Base-by-base conservation (phyloP, 2,329 filamentous ascomycete genomes). In the Botryotinia globosa region DNA sequence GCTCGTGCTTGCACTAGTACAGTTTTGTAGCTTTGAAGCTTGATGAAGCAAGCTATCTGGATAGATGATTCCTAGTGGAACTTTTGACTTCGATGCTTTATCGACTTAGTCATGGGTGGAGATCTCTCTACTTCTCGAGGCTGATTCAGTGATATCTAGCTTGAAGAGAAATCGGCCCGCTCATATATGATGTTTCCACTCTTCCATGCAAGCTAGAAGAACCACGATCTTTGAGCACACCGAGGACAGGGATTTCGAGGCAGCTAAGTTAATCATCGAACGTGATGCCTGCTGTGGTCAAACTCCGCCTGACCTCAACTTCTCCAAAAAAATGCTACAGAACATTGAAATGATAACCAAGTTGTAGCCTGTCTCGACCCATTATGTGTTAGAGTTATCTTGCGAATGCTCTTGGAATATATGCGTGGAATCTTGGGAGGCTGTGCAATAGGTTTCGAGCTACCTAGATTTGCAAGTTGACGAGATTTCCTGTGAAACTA, bases 131-230 rank as follows among this genome's bases (percentile, higher is more conserved):
- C 3, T 58, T 58, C 1, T 32, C 3, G 16, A 8, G 16, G 14
- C 54, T 20, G 54, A 7, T 58, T 9, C 20, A 32, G 54, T 14
- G 48, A 51, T 4, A n/a, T 16, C 4, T 10, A 25, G 16, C 1
- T 14, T 14, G 4, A 12, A n/a, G 9, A n/a, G 48, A 5, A 51
- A 25, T 6, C 5, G 10, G 48, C 4, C 48, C 4, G 10, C 48
- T 51, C 12, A n/a, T 51, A 14, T 14, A 14, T n/a, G 25, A 14
- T 14, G 4, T 51, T 14, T 14, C 3, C 0, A 42, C 12, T 1
- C 3, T 42, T 42, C 3, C 25, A 25, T n/a, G 0, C 5, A 51
- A 14, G 10, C 48, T 6, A 10, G 25, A 51, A 16, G 2, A 0
- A n/a, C 48, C 10, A n/a, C 48, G 12, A n/a, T 14, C 25, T n/a